Conservation (phyloP, 805 yeast species). For the Sporopachydermia lactativora region DNA sequence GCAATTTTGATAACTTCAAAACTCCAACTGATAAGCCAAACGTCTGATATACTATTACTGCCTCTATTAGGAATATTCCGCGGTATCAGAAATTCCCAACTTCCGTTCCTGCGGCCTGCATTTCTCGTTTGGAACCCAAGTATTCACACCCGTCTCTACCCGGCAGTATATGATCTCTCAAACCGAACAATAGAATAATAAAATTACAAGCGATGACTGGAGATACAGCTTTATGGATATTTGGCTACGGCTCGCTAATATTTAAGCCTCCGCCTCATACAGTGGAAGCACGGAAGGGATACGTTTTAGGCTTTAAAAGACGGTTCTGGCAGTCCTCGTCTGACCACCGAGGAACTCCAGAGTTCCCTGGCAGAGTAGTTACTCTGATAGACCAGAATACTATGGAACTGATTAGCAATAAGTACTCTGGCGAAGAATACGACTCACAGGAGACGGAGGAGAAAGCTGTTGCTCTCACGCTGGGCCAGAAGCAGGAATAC, state of each 20-base stretch:
- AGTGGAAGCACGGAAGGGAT: constrained; percentile 52
- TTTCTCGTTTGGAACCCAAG: too few relatives aligned
- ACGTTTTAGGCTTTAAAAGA: constrained; percentile 60
- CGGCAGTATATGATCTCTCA: too few relatives aligned
- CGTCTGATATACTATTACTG: too few relatives aligned
- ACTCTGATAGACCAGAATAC: constrained; percentile 51
- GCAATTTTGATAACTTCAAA: too few relatives aligned
- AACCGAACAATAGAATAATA: too few relatives aligned
- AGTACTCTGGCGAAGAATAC: constrained; percentile 30
- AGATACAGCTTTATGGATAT: constrained; percentile 42
- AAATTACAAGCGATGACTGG: too few relatives aligned
- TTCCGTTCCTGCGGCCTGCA: too few relatives aligned
- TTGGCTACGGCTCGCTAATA: constrained; percentile 82
- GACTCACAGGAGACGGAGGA: constrained; percentile 14
- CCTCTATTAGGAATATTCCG: too few relatives aligned
- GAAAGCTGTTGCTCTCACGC: constrained; percentile 9
- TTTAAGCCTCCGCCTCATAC: constrained; percentile 81
- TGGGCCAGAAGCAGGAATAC: constrained; percentile 29
- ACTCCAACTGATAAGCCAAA: too few relatives aligned
- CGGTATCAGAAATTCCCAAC: too few relatives aligned
- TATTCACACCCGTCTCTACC: too few relatives aligned
- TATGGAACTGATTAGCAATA: constrained; percentile 33
- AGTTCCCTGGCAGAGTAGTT: constrained; percentile 78
- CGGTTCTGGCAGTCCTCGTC: constrained; percentile 86
- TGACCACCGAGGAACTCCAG: constrained; percentile 85